These are phyloP conservation scores for Porpolomopsis calyptriformis DNA, from an alignment of 768 basidiomycete species.

Conservation along the genomic window DNA sequence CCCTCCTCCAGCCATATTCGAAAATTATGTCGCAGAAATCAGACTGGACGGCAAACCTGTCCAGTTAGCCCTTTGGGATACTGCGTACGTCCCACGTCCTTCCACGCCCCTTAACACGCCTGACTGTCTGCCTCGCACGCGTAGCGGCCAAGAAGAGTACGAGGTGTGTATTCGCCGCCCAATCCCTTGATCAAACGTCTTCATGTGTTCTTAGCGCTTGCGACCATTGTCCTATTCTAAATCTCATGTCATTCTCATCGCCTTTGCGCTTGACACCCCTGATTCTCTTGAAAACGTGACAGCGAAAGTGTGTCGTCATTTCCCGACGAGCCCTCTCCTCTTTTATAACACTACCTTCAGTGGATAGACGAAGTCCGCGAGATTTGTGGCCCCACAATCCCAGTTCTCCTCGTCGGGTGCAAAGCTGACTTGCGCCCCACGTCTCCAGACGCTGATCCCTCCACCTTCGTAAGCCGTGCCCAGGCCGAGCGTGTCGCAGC, in stretches of 20 bases:
- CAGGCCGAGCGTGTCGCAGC: slow-evolving; percentile 76
- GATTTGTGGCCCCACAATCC: slow-evolving; percentile 89
- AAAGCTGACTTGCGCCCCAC: slow-evolving; percentile 85
- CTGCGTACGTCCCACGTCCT: slow-evolving; percentile 71
- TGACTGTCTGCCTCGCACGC: slow-evolving; percentile 10
- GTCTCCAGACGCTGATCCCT: slow-evolving; percentile 33
- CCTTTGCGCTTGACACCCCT: slow-evolving; percentile 91
- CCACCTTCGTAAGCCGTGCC: slow-evolving; percentile 57
- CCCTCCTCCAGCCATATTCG: slow-evolving; percentile 71
- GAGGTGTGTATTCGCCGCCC: slow-evolving; percentile 42
- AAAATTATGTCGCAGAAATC: slow-evolving; percentile 99
- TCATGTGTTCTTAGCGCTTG: slow-evolving; percentile 47
- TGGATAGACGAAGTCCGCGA: slow-evolving; percentile 98
- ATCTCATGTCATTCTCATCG: slow-evolving; percentile 97
- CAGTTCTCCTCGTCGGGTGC: slow-evolving; percentile 92
- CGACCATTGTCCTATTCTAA: slow-evolving; percentile 96
- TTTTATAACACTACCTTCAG: slow-evolving; percentile 29
- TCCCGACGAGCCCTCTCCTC: slow-evolving; percentile 4
- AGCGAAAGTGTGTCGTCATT: slow-evolving; percentile 53
- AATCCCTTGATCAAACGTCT: slow-evolving; percentile 5
- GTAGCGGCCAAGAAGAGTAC: slow-evolving; percentile 96
- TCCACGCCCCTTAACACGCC: slow-evolving; percentile 9
- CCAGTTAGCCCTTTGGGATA: slow-evolving; percentile 97
- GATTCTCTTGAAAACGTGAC: slow-evolving; percentile 95
- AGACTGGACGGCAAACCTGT: slow-evolving; percentile 95